These are phyloP conservation scores for Xylaria venustula DNA, from an alignment of 495 filamentous ascomycete genomes.

Conservation along the genomic window DNA sequence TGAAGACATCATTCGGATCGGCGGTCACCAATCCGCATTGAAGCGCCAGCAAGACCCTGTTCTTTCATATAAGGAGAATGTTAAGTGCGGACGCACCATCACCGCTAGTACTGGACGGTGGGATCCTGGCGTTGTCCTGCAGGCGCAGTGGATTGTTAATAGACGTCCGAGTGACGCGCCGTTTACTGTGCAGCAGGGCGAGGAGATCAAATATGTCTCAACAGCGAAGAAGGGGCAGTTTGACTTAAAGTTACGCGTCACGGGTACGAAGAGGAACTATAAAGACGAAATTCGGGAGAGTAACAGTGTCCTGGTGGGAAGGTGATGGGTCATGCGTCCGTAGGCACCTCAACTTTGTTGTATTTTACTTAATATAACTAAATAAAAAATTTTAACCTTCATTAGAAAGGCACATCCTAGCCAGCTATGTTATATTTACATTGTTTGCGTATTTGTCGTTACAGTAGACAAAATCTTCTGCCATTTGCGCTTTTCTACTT, in stretches of 20 bases:
- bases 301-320: neutral
- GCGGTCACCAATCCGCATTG: constrained; percentile 8
- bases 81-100: neutral
- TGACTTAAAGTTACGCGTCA: constrained; percentile 3
- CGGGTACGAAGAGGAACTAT: constrained; percentile 12
- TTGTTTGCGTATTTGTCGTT: too few relatives aligned
- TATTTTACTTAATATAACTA: too few relatives aligned
- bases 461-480: too few relatives aligned
- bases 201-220: neutral
- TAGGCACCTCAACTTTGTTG: neutral
- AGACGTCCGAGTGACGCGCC: neutral
- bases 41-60: constrained; percentile 6
- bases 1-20: constrained; percentile 2
- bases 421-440: too few relatives aligned
- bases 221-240: neutral
- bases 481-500: too few relatives aligned
- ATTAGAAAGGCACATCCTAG: too few relatives aligned
- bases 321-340: neutral
- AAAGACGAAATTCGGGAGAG: constrained; percentile 9
- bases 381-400: too few relatives aligned
- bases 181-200: constrained; percentile 6
- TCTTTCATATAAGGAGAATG: neutral
- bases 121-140: constrained; percentile 9
- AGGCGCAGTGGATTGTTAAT: constrained; percentile 13
- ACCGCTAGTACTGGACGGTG: constrained; percentile 5